phyloP scores from a whole-genome alignment of 2,329 filamentous ascomycete genomes.

The Aspergillus jensenii region DNA sequence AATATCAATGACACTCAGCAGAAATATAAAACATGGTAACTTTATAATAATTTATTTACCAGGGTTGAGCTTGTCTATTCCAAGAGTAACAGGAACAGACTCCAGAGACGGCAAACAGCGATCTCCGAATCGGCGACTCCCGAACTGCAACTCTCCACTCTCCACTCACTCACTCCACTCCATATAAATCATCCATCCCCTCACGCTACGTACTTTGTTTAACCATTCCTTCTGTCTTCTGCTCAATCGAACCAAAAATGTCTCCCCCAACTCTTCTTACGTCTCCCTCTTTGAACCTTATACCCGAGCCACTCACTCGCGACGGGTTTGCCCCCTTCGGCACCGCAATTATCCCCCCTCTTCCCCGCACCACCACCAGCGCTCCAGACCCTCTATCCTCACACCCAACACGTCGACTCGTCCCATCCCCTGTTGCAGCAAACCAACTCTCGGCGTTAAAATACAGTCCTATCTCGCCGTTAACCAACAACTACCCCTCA shows the following conservation, averaged over 20 bases:
- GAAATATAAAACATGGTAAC: neutral
- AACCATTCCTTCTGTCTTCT: neutral
- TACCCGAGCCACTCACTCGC: conserved; percentile 65
- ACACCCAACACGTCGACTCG: conserved; percentile 34
- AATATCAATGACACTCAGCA: neutral
- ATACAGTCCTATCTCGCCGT: conserved; percentile 74
- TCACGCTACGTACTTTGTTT: neutral
- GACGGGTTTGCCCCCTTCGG: conserved; percentile 76
- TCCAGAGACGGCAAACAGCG: too few species aligned
- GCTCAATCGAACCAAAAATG: conserved; percentile 24
- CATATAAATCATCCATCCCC: neutral
- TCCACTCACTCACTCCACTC: neutral
- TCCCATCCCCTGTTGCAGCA: conserved; percentile 57
- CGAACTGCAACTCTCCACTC: neutral
- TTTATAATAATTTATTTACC: neutral
- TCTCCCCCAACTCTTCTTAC: conserved; percentile 31
- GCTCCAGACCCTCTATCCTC: conserved; percentile 46
- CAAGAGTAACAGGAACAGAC: too few species aligned
- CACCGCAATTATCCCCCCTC: conserved; percentile 63
- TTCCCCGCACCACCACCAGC: conserved; percentile 45
- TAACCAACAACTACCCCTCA: conserved; percentile 69
- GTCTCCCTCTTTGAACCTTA: conserved; percentile 47
- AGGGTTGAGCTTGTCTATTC: neutral
- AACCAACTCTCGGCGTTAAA: conserved; percentile 92
- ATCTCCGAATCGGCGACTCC: conserved; percentile 1